Conservation (phyloP, 768 basidiomycete species). For the Filobasidium floriforme region DNA sequence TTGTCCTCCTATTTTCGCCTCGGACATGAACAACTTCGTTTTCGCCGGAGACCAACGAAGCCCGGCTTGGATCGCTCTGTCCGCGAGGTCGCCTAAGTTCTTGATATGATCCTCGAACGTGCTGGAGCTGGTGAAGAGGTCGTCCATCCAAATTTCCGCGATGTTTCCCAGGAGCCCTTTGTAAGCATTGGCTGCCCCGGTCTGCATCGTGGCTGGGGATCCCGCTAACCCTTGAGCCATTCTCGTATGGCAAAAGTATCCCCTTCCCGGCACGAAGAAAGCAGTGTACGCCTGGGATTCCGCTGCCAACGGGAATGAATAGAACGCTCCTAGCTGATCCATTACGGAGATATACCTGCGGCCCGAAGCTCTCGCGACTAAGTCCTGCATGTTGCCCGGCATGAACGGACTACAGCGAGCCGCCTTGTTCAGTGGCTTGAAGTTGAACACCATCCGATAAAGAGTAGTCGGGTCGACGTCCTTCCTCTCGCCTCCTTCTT, state of each 20-base stretch:
- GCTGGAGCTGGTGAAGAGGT: neutral
- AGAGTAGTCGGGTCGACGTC: neutral
- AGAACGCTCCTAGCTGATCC: neutral
- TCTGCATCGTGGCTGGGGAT: neutral
- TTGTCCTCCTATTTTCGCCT: neutral
- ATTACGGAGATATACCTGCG: neutral
- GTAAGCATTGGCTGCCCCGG: neutral
- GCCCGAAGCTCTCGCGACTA: neutral
- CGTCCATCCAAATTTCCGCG: neutral
- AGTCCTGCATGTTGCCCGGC: neutral
- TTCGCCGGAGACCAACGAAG: neutral
- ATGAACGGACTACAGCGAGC: neutral
- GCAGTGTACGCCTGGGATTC: too few species aligned
- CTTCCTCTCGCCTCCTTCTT: too few species aligned
- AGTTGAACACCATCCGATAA: neutral
- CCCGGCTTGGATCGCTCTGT: neutral
- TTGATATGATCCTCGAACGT: neutral
- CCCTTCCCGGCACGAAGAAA: neutral
- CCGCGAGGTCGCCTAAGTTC: neutral
- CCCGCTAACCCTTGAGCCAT: neutral
- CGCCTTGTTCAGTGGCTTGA: neutral
- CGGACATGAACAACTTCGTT: neutral
- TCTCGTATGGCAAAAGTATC: neutral
- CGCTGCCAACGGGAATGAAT: neutral
- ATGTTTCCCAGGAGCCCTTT: neutral